phyloP scores from a whole-genome alignment of 108 stramenopile genomes.

The Epithemia pelagica region DNA sequence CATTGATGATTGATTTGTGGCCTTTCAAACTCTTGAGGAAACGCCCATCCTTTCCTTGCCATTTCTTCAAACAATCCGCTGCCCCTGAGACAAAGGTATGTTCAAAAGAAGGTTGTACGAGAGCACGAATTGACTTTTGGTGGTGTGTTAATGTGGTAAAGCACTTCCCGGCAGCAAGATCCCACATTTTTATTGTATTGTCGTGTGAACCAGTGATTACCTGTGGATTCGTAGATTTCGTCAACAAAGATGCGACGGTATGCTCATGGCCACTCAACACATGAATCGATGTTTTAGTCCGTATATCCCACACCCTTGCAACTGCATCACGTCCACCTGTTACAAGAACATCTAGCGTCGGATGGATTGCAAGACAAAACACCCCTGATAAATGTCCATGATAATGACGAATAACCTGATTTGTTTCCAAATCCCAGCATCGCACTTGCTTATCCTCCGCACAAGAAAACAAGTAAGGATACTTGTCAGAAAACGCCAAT shows the following conservation, averaged over 20 bases:
- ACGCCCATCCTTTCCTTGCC: conserved; percentile 90
- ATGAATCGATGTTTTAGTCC: conserved; percentile 92
- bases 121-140: conserved; percentile 91
- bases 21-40: conserved; percentile 89
- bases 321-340: conserved; percentile 98
- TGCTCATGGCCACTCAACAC: conserved; percentile 91
- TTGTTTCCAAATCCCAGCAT: conserved; percentile 99
- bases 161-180: conserved; percentile 95
- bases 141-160: conserved; percentile 98
- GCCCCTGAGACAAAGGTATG: conserved; percentile 94
- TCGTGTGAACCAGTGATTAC: conserved; percentile 97
- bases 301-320: conserved; percentile 98
- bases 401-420: conserved; percentile 98
- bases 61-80: conserved; percentile 94
- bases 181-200: conserved; percentile 96
- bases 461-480: conserved; percentile 96
- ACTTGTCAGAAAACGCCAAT: conserved; percentile 84
- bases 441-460: conserved; percentile 98
- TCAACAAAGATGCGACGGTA: conserved; percentile 86
- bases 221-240: conserved; percentile 93
- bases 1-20: conserved; percentile 93
- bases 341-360: conserved; percentile 94
- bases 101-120: conserved; percentile 83
- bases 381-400: conserved; percentile 97
- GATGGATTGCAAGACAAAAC: conserved; percentile 90